A percentile compares a stretch with the other conserved stretches of the same genome.
Conservation (phyloP, 2,329 filamentous ascomycete genomes). For the Ceratocystis cacaofunesta region DNA sequence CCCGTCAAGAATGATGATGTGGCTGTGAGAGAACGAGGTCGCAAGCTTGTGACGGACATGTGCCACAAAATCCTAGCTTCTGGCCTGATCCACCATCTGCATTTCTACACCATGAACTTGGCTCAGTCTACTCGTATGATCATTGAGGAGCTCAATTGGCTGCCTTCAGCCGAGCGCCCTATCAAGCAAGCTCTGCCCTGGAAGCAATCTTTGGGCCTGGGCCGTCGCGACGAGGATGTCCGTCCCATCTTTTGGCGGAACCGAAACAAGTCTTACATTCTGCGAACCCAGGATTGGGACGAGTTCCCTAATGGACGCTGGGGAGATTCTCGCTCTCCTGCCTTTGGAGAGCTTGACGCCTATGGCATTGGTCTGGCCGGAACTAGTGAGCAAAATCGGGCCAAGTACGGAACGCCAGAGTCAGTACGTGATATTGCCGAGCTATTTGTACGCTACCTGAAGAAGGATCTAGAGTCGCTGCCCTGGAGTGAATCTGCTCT, state of each 20-base stretch:
- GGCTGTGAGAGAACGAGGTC: constrained; percentile 79
- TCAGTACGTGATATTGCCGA: constrained; percentile 66
- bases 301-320: constrained; percentile 98
- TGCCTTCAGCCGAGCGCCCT: constrained; percentile 62
- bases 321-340: constrained; percentile 92
- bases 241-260: constrained; percentile 98
- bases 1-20: constrained; percentile 95
- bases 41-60: constrained; percentile 73
- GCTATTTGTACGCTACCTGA: constrained; percentile 74
- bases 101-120: constrained; percentile 99
- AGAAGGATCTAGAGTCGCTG: constrained; percentile 63
- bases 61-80: constrained; percentile 71
- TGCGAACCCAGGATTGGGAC: constrained; percentile 95
- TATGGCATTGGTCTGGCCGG: constrained; percentile 91
- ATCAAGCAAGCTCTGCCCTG: constrained; percentile 85
- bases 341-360: constrained; percentile 86
- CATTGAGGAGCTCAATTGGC: constrained; percentile 72
- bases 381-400: constrained; percentile 88
- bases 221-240: constrained; percentile 83
- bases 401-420: constrained; percentile 80
- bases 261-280: constrained; percentile 86
- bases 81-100: constrained; percentile 65
- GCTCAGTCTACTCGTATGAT: constrained; percentile 89
- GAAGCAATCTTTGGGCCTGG: constrained; percentile 83
- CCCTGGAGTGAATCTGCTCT: constrained; percentile 92